phyloP scores from a whole-genome alignment of 148 eudicot genomes.

The Camellia sinensis region DNA sequence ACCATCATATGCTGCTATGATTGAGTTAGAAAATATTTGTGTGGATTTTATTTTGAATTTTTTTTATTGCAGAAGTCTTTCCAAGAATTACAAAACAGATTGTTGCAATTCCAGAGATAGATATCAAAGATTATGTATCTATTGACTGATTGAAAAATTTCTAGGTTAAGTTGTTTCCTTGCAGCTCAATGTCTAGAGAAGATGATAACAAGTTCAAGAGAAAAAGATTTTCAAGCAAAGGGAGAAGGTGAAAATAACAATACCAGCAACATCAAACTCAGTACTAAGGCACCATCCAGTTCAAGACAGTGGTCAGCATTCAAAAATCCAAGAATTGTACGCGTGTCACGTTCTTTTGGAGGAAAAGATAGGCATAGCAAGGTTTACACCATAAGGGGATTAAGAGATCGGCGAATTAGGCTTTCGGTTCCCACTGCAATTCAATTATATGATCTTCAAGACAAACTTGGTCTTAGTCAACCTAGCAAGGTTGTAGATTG shows the following conservation, averaged over 20 bases:
- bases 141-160: not conserved
- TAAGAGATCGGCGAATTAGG: conserved; percentile 69
- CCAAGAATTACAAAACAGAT: not conserved
- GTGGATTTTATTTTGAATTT: not conserved
- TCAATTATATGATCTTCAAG: conserved; percentile 81
- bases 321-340: conserved; percentile 75
- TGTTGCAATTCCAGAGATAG: not conserved
- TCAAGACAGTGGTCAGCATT: conserved; percentile 72
- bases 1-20: not conserved
- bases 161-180: conserved; percentile 2
- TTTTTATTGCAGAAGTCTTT: not conserved
- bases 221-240: conserved; percentile 30
- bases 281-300: conserved; percentile 30
- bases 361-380: conserved; percentile 87
- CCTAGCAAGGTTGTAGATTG: conserved; percentile 87
- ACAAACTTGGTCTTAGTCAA: conserved; percentile 63
- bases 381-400: conserved; percentile 67
- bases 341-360: conserved; percentile 65
- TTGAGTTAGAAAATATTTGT: not conserved
- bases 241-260: conserved; percentile 25
- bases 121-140: not conserved
- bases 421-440: conserved; percentile 77
- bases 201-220: conserved; percentile 44
- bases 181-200: conserved; percentile 25
- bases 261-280: not conserved